phyloP scores from a whole-genome alignment of 805 yeast species.

The Brettanomyces bruxellensis region DNA sequence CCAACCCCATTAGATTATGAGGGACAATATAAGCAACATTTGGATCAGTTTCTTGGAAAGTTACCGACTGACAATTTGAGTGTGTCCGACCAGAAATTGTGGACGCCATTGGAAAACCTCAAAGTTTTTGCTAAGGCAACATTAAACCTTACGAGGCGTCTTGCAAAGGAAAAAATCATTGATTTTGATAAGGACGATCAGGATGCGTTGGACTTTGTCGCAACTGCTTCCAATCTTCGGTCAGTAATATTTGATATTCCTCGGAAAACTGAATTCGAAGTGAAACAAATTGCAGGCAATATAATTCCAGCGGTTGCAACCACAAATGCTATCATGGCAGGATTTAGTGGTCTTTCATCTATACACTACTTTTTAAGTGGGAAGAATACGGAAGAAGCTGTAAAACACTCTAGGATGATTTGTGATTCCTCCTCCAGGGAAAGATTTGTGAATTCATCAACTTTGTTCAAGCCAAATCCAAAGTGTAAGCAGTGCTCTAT shows the following conservation, averaged over 20 bases:
- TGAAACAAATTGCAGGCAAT: constrained; percentile 94
- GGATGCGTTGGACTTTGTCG: constrained; percentile 83
- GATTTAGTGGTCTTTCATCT: constrained; percentile 71
- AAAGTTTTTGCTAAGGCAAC: constrained; percentile 46
- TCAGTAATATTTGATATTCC: constrained; percentile 64
- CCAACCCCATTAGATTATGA: constrained; percentile 56
- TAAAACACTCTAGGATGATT: constrained; percentile 35
- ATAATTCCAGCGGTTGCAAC: constrained; percentile 98
- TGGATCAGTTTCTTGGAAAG: background rate
- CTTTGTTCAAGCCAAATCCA: constrained; percentile 52
- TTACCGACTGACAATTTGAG: background rate
- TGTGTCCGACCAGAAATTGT: constrained; percentile 32
- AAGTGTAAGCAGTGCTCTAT: constrained; percentile 63
- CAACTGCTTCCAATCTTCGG: constrained; percentile 74
- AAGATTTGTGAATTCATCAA: constrained; percentile 58
- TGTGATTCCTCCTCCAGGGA: constrained; percentile 46
- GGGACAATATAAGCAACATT: background rate
- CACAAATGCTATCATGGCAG: constrained; percentile 92
- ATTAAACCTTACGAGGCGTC: constrained; percentile 41
- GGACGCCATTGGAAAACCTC: constrained; percentile 60
- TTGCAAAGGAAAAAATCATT: constrained; percentile 29
- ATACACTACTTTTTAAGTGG: constrained; percentile 34
- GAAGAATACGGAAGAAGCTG: constrained; percentile 17
- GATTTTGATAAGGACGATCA: constrained; percentile 93
- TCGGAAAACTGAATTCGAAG: constrained; percentile 68